A percentile compares a stretch with the other conserved stretches of the same genome.
phyloP scores from a whole-genome alignment of 2,329 filamentous ascomycete genomes.

The Scedosporium apiospermum region DNA sequence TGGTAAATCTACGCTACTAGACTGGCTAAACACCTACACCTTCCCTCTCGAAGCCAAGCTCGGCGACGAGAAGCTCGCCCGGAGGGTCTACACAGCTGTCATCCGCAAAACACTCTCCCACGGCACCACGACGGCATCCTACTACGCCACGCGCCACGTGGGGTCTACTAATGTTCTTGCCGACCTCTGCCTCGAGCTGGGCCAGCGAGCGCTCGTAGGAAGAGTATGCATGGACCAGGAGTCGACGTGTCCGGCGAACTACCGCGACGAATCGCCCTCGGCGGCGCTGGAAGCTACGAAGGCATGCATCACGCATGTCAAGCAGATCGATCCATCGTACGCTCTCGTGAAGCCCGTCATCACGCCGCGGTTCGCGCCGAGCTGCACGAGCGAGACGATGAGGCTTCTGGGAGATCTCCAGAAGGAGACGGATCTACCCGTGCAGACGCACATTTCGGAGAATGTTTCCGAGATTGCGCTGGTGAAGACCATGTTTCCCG shows the following conservation, averaged over 20 bases:
- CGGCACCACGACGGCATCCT: slow-evolving; percentile 89
- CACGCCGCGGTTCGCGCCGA: slow-evolving; percentile 61
- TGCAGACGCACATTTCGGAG: slow-evolving; percentile 88
- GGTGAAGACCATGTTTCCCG: slow-evolving; percentile 61
- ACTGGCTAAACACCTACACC: slow-evolving; percentile 91
- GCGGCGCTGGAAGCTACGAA: slow-evolving; percentile 46
- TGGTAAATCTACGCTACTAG: slow-evolving; percentile 81
- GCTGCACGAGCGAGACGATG: slow-evolving; percentile 53
- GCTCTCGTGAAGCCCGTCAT: slow-evolving; percentile 68
- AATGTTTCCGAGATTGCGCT: slow-evolving; percentile 65
- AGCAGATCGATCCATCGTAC: slow-evolving; percentile 53
- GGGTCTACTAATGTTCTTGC: slow-evolving; percentile 84
- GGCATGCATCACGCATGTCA: slow-evolving; percentile 56
- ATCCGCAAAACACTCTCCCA: slow-evolving; percentile 74
- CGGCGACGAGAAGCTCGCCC: slow-evolving; percentile 50
- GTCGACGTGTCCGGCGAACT: slow-evolving; percentile 60
- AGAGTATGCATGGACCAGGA: slow-evolving; percentile 87
- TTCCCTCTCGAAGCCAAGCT: slow-evolving; percentile 86
- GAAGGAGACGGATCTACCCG: slow-evolving; percentile 49
- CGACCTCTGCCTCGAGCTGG: slow-evolving; percentile 65
- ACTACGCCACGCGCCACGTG: slow-evolving; percentile 86
- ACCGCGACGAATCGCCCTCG: slow-evolving; percentile 61
- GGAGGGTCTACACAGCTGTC: slow-evolving; percentile 65
- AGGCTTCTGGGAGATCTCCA: slow-evolving; percentile 55
- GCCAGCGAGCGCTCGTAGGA: slow-evolving; percentile 85